Conservation (phyloP, 2,329 filamentous ascomycete genomes). For the Graphilbum fragrans region DNA sequence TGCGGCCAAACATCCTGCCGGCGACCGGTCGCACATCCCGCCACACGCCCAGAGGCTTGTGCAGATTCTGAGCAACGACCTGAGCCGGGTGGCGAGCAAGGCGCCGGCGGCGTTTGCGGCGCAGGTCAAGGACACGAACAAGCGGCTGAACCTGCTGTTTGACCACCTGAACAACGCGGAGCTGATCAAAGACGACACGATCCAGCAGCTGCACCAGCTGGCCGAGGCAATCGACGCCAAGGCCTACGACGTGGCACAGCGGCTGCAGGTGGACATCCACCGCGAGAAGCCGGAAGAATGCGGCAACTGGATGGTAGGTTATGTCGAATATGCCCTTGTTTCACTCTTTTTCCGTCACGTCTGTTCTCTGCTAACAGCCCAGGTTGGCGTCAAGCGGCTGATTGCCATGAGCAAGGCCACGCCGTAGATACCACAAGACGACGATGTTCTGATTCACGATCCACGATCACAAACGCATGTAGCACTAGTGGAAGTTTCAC, state of each 20-base stretch:
- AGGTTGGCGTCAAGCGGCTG: slow-evolving; percentile 52
- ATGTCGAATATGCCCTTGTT: not conserved
- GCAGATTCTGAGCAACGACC: slow-evolving; percentile 69
- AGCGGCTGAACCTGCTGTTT: slow-evolving; percentile 84
- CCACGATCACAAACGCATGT: too few relatives aligned
- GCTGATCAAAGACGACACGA: slow-evolving; percentile 67
- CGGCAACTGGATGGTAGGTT: slow-evolving; percentile 73
- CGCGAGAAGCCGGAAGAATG: slow-evolving; percentile 69
- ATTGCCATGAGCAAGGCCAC: slow-evolving; percentile 53
- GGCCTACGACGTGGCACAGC: slow-evolving; percentile 56
- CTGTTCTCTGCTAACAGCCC: not conserved
- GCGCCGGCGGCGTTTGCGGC: slow-evolving; percentile 78
- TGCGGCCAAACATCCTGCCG: slow-evolving; percentile 59
- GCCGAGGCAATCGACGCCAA: slow-evolving; percentile 54
- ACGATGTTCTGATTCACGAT: not conserved
- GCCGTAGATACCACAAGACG: slow-evolving; percentile 19
- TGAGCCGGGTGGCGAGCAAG: slow-evolving; percentile 76
- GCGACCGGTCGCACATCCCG: slow-evolving; percentile 85
- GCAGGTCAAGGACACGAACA: slow-evolving; percentile 89
- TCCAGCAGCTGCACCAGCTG: slow-evolving; percentile 52
- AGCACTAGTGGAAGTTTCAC: too few relatives aligned
- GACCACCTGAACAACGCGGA: slow-evolving; percentile 96
- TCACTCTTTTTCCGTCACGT: not conserved
- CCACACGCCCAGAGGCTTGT: slow-evolving; percentile 63
- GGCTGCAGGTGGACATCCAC: slow-evolving; percentile 63